Base-by-base conservation (phyloP, 2,329 filamentous ascomycete genomes). In the Colletotrichum incanum region DNA sequence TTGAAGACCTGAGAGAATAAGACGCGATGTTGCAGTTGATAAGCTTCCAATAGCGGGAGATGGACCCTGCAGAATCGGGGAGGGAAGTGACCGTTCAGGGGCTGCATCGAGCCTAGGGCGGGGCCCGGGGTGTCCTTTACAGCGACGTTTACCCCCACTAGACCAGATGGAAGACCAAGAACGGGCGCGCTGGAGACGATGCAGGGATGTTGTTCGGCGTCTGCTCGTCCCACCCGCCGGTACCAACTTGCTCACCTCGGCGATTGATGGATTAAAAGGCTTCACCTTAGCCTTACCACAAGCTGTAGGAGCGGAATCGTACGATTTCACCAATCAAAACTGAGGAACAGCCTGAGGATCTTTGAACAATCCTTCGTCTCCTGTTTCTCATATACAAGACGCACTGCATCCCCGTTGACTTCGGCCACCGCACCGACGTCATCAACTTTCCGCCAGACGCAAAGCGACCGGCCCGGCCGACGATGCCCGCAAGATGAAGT, bases 401-500 rank as follows among this genome's bases (percentile, higher is more conserved):
- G 28, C 34, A 18, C 39, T 20, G 23, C 18, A 16, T 12, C 28
- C 28, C 26, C 14, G 9, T 26, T n/a, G 41, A 1, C 31, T 20
- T 41, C 28, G 58, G 11, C 45, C 31, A 47, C 28, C 28, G 28
- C 58, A 56, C 54, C 70, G 70, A 72, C 70, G 70, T 69, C 70
- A 65, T 65, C 52, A 54, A 41, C 23, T 55, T 52, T 60, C 59
- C 65, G 59, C 65, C 55, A 61, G 39, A 49, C 34, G 23, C 61
- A 34, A 28, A 31, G 9, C 28, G 47, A 58, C 39, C 28, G 47
- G 39, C 59, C 45, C 49, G 60, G 59, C 20, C 54, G 54, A 49
- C 34, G 28, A 73, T 73, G 72, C 52, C 31, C 23, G 37, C 69
- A 76, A 58, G 49, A 86, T 90, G 85, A 83, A 82, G 74, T 78